These are phyloP conservation scores for Moesziomyces sp. DNA, from an alignment of 1,284 basidiomycete genomes.

Conservation along the genomic window DNA sequence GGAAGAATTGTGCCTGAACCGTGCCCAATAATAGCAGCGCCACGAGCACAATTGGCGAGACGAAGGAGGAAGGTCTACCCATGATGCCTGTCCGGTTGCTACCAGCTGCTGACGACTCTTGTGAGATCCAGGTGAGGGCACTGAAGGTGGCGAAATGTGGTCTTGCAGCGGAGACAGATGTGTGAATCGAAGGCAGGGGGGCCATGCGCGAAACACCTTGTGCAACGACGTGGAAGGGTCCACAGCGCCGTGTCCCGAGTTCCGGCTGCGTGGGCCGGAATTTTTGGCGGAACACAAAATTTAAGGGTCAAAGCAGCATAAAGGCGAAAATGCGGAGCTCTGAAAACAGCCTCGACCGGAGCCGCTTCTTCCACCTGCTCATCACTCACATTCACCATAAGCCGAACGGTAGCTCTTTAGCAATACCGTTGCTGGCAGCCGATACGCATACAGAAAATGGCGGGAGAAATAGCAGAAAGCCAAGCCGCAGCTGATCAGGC, in stretches of 20 bases:
- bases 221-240: not conserved
- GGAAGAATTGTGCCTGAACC: slow-evolving; percentile 53
- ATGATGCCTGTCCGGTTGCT: not conserved
- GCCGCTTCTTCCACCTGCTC: too few relatives aligned
- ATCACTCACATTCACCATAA: too few relatives aligned
- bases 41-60: slow-evolving; percentile 7
- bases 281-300: not conserved
- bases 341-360: too few relatives aligned
- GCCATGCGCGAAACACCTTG: not conserved
- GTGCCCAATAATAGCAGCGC: slow-evolving; percentile 15
- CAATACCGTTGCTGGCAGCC: too few relatives aligned
- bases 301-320: not conserved
- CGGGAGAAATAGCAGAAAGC: too few relatives aligned
- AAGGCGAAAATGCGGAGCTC: too few relatives aligned
- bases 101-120: too few relatives aligned
- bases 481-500: too few relatives aligned
- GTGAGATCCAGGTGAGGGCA: too few relatives aligned
- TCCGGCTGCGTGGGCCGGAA: not conserved
- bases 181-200: not conserved
- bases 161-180: not conserved
- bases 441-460: too few relatives aligned
- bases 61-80: slow-evolving; percentile 1
- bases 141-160: too few relatives aligned
- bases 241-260: not conserved
- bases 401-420: too few relatives aligned